Base-by-base conservation (phyloP, 805 yeast genomes). In the Candida odintsovae region DNA sequence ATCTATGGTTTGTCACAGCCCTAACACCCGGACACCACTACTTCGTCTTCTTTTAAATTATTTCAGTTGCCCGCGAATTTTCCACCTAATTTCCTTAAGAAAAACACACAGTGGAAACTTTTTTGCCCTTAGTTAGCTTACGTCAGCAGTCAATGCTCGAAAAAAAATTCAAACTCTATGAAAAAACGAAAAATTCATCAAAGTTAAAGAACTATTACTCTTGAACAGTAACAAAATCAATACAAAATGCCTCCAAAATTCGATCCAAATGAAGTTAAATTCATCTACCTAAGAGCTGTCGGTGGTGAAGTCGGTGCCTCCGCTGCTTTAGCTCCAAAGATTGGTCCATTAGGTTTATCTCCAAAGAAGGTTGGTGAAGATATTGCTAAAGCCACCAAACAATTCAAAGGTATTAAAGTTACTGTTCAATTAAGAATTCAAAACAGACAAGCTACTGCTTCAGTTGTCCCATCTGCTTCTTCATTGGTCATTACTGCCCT, bases 291-390 rank as follows among this genome's bases (percentile, higher is more conserved):
- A 77, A 89, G 99, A 86, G 97, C 99, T 77, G 95, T 90, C 66
- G 99, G 99, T 87, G 99, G 99, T 83, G 99, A 94, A 83, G 95
- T 94, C 69, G 99, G 98, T 81, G 96, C 97, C 69, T 90, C 98
- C 57, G 87, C 99, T 62, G 97, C 99, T 63, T 86, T 94, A 70
- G 99, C 99, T 66, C 99, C 99, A 74, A 94, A 94, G 92, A 94
- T 94, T 72, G 99, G 99, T 88, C 99, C 99, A 66, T 88, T 94
- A 73, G 99, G 99, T 90, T 82, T 94, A 67, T 90, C 97, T 57
- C 97, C 99, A 81, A 94, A 92, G 95, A 92, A 94, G 86, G 97
- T 94, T 71, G 99, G 99, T 90, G 99, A 94, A 79, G 99, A 94
- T 74, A 94, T 94, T 69, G 99, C 99, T 74, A 94, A 94, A 86